Percentiles rank a stretch among this genome's conserved stretches.
phyloP scores from a whole-genome alignment of 371 early-diverging fungal genomes.

The Nematocida parisii region DNA sequence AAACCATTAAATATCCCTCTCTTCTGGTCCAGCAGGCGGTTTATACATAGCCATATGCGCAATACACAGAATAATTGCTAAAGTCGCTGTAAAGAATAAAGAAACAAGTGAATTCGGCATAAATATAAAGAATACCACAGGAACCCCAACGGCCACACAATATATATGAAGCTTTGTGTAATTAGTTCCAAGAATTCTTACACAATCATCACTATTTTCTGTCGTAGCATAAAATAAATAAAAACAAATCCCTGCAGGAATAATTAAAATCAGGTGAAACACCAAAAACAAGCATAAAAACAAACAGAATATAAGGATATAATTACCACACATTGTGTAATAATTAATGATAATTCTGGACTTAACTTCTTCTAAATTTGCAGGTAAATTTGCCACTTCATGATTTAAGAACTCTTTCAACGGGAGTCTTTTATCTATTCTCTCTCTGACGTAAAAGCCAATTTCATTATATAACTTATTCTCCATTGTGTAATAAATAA shows the following conservation, averaged over 20 bases:
- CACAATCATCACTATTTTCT: conserved; percentile 2
- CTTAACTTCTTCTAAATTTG: conserved; percentile 26
- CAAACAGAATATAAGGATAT: conserved; percentile 16
- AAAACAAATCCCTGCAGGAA: conserved; percentile 22
- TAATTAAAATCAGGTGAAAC: conserved; percentile 33
- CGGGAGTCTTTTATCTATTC: conserved; percentile 15
- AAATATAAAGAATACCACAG: conserved; percentile 43
- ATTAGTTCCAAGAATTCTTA: conserved; percentile 17
- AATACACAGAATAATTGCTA: conserved; percentile 9
- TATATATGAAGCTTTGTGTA: conserved; percentile 30
- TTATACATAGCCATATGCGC: conserved; percentile 43
- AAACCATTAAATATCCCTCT: conserved; percentile 6
- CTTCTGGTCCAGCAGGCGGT: conserved; percentile 9
- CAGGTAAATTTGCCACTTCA: conserved; percentile 4
- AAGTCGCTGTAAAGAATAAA: conserved; percentile 22
- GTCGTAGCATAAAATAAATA: conserved; percentile 16
- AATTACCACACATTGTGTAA: conserved; percentile 42
- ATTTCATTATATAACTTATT: conserved; percentile 30
- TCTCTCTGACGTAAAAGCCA: conserved; percentile 43
- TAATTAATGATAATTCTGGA: conserved; percentile 50
- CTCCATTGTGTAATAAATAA: conserved; percentile 17
- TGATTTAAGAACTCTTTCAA: conserved; percentile 33
- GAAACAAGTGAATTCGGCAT: conserved; percentile 33
- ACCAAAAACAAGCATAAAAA: conserved; percentile 42
- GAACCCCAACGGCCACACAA: conserved; percentile 14